Evolutionary conservation across 208 protist genomes (phyloP).

Genomic region (Crithidia acanthocephali): DNA sequence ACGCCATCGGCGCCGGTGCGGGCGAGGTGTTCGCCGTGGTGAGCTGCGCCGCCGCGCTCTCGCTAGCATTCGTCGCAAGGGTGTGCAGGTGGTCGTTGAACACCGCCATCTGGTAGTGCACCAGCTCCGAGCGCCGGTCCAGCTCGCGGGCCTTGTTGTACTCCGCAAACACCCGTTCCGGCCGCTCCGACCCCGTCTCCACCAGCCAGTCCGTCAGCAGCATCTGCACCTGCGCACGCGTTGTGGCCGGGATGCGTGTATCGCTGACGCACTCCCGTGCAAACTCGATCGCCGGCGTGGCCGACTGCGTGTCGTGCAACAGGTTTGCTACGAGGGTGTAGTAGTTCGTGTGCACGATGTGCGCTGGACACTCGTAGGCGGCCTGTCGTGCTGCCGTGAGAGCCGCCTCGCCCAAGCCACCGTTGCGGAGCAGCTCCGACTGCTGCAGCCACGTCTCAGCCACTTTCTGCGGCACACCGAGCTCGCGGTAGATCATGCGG

Average conservation of each 20-base stretch:
- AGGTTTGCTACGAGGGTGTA: constrained; percentile 89
- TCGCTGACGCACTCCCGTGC: constrained; percentile 53
- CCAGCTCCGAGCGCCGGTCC: constrained; percentile 80
- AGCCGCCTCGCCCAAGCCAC: constrained; percentile 78
- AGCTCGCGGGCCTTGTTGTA: constrained; percentile 77
- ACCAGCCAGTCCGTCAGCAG: constrained; percentile 79
- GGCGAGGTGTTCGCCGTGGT: constrained; percentile 13
- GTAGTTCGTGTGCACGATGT: constrained; percentile 44
- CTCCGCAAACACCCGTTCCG: constrained; percentile 80
- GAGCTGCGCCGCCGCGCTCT: constrained; percentile 25
- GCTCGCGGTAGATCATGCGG: constrained; percentile 72
- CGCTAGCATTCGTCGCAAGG: constrained; percentile 23
- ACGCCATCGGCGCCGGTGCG: background rate
- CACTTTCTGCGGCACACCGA: constrained; percentile 59
- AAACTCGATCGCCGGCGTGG: constrained; percentile 82
- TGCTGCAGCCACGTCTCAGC: constrained; percentile 82
- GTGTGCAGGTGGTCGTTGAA: constrained; percentile 94
- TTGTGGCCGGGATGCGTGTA: constrained; percentile 24
- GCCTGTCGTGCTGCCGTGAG: constrained; percentile 73
- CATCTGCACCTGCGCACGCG: constrained; percentile 76
- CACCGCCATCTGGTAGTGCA: constrained; percentile 90
- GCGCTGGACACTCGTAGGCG: constrained; percentile 31
- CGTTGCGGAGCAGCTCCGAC: constrained; percentile 80
- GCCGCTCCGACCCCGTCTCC: constrained; percentile 71
- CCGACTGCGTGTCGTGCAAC: constrained; percentile 80